Percentiles rank a stretch among this genome's conserved stretches.
Conservation (phyloP, 345 rosid genomes). For the Cochlearia excelsa region DNA sequence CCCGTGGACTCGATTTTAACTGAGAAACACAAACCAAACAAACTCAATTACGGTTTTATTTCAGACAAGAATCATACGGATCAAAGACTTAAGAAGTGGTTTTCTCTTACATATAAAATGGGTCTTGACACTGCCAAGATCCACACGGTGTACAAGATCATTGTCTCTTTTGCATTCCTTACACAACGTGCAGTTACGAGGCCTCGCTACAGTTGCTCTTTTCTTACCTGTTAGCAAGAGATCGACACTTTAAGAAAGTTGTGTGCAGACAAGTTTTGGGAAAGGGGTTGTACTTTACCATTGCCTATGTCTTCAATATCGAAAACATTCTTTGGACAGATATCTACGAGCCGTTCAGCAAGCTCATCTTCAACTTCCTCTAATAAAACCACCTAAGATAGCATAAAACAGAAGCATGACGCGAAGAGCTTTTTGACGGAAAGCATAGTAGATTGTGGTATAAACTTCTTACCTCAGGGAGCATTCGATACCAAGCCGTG, state of each 20-base stretch:
- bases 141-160: conserved; percentile 54
- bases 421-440: background rate
- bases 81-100: too few relatives aligned
- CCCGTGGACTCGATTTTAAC: conserved; percentile 92
- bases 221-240: conserved; percentile 49
- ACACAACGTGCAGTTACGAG: conserved; percentile 84
- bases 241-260: too few relatives aligned
- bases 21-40: conserved; percentile 20
- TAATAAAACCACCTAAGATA: conserved; percentile 56
- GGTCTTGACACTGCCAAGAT: conserved; percentile 61
- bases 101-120: conserved; percentile 83
- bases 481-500: conserved; percentile 95
- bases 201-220: conserved; percentile 73
- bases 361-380: conserved; percentile 53
- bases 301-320: conserved; percentile 90
- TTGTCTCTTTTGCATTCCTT: conserved; percentile 56
- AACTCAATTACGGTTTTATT: background rate
- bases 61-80: too few relatives aligned
- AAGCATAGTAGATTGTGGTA: background rate
- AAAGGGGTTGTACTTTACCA: conserved; percentile 43
- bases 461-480: conserved; percentile 64
- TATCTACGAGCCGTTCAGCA: conserved; percentile 63
- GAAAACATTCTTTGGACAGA: conserved; percentile 75
- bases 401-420: conserved; percentile 1
- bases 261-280: background rate